Evolutionary conservation across 306 rosid species (phyloP), one percentile per base, ranked within the genome.

Genomic region (Quercus gilva): DNA sequence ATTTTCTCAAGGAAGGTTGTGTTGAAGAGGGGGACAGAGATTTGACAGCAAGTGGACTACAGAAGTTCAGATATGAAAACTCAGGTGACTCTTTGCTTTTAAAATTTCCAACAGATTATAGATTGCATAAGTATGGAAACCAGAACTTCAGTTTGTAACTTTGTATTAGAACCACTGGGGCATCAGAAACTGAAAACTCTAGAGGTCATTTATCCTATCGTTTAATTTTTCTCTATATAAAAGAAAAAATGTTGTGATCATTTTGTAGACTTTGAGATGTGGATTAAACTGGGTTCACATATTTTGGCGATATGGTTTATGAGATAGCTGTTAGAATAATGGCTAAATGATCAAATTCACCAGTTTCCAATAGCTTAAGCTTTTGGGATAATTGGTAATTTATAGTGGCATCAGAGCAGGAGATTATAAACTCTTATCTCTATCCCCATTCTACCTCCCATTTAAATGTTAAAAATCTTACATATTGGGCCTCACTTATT

Each of bases 11-110:
- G 72, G 81, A 90, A 82, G 79, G 85, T 78, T 80, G 76, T 79
- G 18, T 55, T 80, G 91, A 75, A 79, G 88, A 88, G 74, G 83
- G 78, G 45, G 94, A 76, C 82, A 64, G 49, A 60, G 79, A 51
- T 76, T 80, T 23, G 53, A 82, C 88, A 41, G 81, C 68, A 56
- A 71, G 77, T 69, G 87, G 86, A 73, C 75, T 76, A 45, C 86
- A 77, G 82, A 85, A 84, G 79, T 80, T 85, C 55, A 78, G 84
- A 55, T 76, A 76, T 58, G 78, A 79, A 83, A 78, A 80, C 81
- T 86, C 92, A 73, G 98, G 98, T 93, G 73, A 75, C 78, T 78
- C 74, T 64, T 57, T 79, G 87, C 43, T 72, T 78, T 77, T 31
- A 71, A 69, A 61, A 61, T 18, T 74, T 73, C 55, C 25, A 73